Evolutionary conservation across 108 stramenopile species (phyloP), one percentile per base, ranked within the genome.

Genomic region (Cylindrotheca fusiformis): DNA sequence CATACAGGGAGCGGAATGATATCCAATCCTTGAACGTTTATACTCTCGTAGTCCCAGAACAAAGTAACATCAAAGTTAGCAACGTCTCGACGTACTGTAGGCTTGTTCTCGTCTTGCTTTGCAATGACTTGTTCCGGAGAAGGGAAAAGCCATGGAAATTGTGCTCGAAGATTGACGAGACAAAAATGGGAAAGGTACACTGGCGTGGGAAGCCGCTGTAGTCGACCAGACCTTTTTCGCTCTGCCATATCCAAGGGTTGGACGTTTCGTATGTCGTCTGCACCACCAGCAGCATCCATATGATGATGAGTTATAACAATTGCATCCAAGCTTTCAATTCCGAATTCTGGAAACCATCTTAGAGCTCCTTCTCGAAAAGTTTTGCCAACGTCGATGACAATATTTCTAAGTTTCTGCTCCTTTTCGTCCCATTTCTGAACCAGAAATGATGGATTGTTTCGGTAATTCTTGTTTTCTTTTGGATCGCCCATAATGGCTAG

Each of bases 341-440:
- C 56, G 48, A 62, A 50, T 27, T 61, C 51, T 27, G 92, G 92
- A 73, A 90, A 85, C 92, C 92, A 94, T 67, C 93, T 60, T 27
- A 91, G 32, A 24, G 88, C 65, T 58, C 56, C 63, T 63, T 94
- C 93, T 27, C 89, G 87, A 64, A 94, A 94, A 17, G 93, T 94
- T 57, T 94, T 94, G 22, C 93, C 93, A n/a, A 77, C 87, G 60
- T 94, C 93, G 65, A 94, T 89, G 14, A 94, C 59, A 24, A 89
- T 76, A 27, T 84, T 77, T 21, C 57, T 69, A 49, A 68, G 51
- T 3, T 41, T 46, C 12, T 70, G 73, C 10, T 33, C 45, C 18
- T 52, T 65, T 3, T 36, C 23, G 17, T 75, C 63, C 23, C 63
- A 53, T 60, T 84, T 77, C 24, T 65, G 51, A 60, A 91, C 79